These are phyloP conservation scores for Coprinopsis cinerea DNA, from an alignment of 768 basidiomycete genomes.

Conservation along the genomic window DNA sequence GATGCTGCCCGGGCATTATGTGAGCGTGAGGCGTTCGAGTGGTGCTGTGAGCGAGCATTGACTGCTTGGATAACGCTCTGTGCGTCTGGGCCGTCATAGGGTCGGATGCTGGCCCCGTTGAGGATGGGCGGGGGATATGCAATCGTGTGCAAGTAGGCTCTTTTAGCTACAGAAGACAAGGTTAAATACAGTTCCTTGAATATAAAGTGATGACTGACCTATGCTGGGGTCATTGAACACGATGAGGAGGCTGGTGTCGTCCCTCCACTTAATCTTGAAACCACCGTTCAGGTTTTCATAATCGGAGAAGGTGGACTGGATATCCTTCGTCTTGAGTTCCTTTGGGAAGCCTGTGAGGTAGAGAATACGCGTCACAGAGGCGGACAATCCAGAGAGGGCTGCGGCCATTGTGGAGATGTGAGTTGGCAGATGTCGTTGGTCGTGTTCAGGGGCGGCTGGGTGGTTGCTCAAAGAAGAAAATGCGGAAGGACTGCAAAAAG, in stretches of 20 bases:
- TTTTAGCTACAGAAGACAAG: slow-evolving; percentile 58
- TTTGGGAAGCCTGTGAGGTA: slow-evolving; percentile 88
- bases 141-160: slow-evolving; percentile 88
- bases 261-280: slow-evolving; percentile 98
- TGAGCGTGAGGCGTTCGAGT: slow-evolving; percentile 58
- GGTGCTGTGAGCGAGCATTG: slow-evolving; percentile 64
- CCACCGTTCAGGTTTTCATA: slow-evolving; percentile 85
- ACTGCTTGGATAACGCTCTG: slow-evolving; percentile 79
- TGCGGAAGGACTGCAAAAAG: slow-evolving; percentile 7
- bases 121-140: slow-evolving; percentile 75
- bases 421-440: slow-evolving; percentile 14
- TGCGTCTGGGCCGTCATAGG: slow-evolving; percentile 94
- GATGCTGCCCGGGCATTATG: slow-evolving; percentile 68
- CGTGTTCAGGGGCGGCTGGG: slow-evolving; percentile 5
- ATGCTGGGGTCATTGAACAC: slow-evolving; percentile 88
- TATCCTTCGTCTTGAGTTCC: slow-evolving; percentile 96
- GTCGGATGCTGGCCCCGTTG: slow-evolving; percentile 61
- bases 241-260: slow-evolving; percentile 92
- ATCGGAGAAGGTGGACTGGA: slow-evolving; percentile 84
- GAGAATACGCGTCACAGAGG: slow-evolving; percentile 94
- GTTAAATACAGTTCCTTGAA: slow-evolving; percentile 2
- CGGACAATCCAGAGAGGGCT: slow-evolving; percentile 78
- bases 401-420: slow-evolving; percentile 47
- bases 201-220: slow-evolving; percentile 52
- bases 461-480: neutral